Evolutionary conservation across 148 eudicot genomes (phyloP).

Genomic region (Suaeda aralocaspica): DNA sequence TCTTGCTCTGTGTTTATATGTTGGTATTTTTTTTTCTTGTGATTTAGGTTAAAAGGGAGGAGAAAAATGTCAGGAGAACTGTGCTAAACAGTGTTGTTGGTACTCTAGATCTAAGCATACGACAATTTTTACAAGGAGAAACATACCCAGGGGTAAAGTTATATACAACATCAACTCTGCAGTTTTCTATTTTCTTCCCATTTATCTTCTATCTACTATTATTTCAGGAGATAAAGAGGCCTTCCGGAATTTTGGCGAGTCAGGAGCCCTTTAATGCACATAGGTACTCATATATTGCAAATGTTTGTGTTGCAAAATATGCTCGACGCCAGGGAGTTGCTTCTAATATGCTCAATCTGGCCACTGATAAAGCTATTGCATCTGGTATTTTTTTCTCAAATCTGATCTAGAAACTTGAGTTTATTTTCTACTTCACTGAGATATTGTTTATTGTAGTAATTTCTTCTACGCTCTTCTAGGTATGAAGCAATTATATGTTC

Average conservation of each 20-base stretch:
- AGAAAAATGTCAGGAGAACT: conserved; percentile 60
- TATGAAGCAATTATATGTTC: conserved; percentile 65
- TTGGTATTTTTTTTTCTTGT: conserved; percentile 5
- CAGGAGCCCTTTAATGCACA: conserved; percentile 52
- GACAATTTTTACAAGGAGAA: conserved; percentile 63
- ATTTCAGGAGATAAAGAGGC: conserved; percentile 46
- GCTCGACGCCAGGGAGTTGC: conserved; percentile 72
- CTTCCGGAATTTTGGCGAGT: conserved; percentile 41
- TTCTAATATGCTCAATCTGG: conserved; percentile 60
- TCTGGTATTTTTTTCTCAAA: conserved; percentile 38
- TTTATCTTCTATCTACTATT: not conserved
- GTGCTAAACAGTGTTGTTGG: conserved; percentile 77
- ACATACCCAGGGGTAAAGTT: conserved; percentile 65
- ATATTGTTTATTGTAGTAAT: not conserved
- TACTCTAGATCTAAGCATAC: conserved; percentile 70
- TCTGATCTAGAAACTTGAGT: conserved; percentile 2
- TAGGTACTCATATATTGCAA: conserved; percentile 70
- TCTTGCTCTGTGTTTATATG: not conserved
- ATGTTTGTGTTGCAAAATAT: conserved; percentile 68
- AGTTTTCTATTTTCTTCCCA: not conserved
- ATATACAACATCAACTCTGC: conserved; percentile 4
- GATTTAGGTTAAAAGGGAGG: conserved; percentile 66
- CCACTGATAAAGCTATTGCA: conserved; percentile 44
- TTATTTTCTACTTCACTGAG: not conserved
- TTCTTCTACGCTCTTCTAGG: conserved; percentile 32